Conservation (phyloP, 176 grass and related monocot genomes). For the Zizania latifolia region DNA sequence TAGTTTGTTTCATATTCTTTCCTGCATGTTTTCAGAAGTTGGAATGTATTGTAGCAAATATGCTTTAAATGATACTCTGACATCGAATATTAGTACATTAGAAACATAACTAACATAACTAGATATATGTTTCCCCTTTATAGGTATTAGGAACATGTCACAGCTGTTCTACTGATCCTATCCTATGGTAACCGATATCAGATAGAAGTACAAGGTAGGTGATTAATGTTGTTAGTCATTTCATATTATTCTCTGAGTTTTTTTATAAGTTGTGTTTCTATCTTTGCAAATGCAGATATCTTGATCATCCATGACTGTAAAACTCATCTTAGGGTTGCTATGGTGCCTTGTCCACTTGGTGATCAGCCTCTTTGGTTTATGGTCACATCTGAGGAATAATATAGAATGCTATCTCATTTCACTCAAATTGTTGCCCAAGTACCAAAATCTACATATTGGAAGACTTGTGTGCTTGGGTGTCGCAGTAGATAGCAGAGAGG, state of each 20-base stretch:
- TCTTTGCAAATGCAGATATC: slow-evolving; percentile 40
- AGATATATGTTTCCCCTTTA: neutral
- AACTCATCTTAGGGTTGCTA: slow-evolving; percentile 44
- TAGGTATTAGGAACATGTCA: neutral
- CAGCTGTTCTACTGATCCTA: neutral
- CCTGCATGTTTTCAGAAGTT: neutral
- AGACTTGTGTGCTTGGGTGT: slow-evolving; percentile 43
- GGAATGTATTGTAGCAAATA: neutral
- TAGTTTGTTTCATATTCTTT: no score
- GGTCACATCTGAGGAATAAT: slow-evolving; percentile 36
- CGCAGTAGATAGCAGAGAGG: slow-evolving; percentile 63
- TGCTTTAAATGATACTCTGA: neutral
- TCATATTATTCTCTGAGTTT: no score
- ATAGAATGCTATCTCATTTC: slow-evolving; percentile 49
- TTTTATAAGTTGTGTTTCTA: neutral
- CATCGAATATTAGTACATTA: neutral
- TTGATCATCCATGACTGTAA: slow-evolving; percentile 27
- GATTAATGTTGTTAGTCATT: neutral
- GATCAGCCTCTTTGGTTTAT: slow-evolving; percentile 34
- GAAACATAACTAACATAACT: neutral
- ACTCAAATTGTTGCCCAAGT: slow-evolving; percentile 39
- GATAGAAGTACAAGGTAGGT: neutral
- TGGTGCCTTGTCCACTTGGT: slow-evolving; percentile 43
- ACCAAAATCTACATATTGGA: slow-evolving; percentile 40
- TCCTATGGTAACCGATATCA: neutral